Conservation (phyloP, 163 green algal genomes). For the Coccomyxa subellipsoidea region DNA sequence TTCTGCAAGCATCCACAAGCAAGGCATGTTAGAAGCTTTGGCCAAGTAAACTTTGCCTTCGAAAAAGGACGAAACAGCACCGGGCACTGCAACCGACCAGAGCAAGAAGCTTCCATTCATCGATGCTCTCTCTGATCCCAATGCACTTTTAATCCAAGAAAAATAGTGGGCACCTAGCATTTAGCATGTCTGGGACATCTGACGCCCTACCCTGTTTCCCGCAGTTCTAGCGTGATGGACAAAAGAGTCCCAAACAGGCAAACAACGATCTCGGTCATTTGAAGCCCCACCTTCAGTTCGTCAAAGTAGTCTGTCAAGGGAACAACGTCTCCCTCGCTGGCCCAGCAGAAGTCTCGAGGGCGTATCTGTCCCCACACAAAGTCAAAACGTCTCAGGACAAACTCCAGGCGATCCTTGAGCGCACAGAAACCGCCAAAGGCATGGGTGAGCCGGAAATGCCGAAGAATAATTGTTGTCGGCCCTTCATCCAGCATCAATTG, state of each 20-base stretch:
- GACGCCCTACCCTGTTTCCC: background rate
- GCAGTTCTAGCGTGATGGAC: background rate
- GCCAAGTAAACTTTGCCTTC: background rate
- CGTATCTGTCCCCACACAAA: conserved; percentile 17
- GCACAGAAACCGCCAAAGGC: background rate
- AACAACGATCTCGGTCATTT: background rate
- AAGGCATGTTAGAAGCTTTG: background rate
- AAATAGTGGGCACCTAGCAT: background rate
- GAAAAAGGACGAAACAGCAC: background rate
- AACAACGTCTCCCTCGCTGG: conserved; percentile 23
- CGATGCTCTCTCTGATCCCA: background rate
- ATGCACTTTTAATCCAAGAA: background rate
- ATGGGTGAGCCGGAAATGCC: background rate
- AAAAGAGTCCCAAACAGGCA: background rate
- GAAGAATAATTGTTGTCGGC: too few species aligned
- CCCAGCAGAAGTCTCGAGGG: conserved; percentile 31
- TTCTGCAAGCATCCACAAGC: background rate
- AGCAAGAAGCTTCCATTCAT: background rate
- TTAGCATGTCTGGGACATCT: background rate
- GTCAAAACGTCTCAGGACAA: background rate
- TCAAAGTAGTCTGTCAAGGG: conserved; percentile 27
- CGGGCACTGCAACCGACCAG: background rate
- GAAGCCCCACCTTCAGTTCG: conserved; percentile 16
- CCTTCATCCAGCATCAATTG: too few species aligned
- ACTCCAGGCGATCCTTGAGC: background rate